Base-by-base conservation (phyloP, 306 rosid genomes). In the Malus domestica region DNA sequence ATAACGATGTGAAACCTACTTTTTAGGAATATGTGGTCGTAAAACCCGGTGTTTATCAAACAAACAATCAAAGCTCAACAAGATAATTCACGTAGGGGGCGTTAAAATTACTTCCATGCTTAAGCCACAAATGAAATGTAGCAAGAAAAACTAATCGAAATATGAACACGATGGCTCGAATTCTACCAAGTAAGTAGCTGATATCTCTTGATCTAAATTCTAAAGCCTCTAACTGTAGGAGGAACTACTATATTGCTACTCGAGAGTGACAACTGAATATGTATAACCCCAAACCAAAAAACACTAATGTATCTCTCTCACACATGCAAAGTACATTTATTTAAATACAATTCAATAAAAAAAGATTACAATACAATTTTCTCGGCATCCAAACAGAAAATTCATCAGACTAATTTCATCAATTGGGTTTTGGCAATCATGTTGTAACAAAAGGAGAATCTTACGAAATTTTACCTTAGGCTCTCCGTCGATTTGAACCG, bases 401-500 rank as follows among this genome's bases (percentile, higher is more conserved):
- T 27, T 32, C 15, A 6, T 45, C 4, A 1, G 63, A 8, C 30
- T 45, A 8, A 35, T 16, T 42, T 35, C 15, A 7, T 7, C 59
- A 25, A 52, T 6, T 65, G 45, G 35, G 46, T 61, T 66, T 35
- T 35, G 27, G 42, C 19, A 1, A 66, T 30, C 40, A 63, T 29
- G 11, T 15, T 5, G 1, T 29, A 38, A 63, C 29, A n/a, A 8
- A 7, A 18, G 11, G 8, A 8, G 14, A 18, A 9, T 27, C 55
- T 16, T 2, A 51, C 0, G 18, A 15, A 29, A 38, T 35, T 30
- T 35, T 18, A 92, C 98, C 98, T 84, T 84, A 14, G 97, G 98
- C 79, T 92, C 96, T 64, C 97, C 98, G 71, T 94, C 98, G 18
- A 94, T 77, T 72, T 70, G 69, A 60, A 95, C 68, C 32, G 77